Evolutionary conservation across 1,284 basidiomycete genomes (phyloP).

Genomic region (Ceratorhiza oryzae-sativae): DNA sequence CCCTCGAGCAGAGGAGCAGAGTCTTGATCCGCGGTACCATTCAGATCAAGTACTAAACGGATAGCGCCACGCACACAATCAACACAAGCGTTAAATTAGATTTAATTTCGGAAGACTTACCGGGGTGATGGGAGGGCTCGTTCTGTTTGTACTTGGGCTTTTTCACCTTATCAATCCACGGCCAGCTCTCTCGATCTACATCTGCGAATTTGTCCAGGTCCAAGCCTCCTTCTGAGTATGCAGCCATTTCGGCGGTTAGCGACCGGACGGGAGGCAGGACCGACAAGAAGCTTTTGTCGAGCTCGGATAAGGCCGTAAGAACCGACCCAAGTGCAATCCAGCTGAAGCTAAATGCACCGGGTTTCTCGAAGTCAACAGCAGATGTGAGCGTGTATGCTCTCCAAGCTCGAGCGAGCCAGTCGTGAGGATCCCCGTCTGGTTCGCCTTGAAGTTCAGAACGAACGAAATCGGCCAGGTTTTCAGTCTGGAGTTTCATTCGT

Average conservation of each 20-base stretch:
- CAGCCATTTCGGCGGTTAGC: neutral
- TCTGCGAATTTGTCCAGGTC: constrained; percentile 5
- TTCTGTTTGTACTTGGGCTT: neutral
- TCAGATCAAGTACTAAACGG: no score
- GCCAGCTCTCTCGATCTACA: neutral
- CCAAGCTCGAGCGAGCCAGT: constrained; percentile 35
- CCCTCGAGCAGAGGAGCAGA: no score
- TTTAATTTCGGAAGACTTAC: neutral
- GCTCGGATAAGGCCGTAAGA: neutral
- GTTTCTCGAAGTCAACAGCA: neutral
- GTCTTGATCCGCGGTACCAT: no score
- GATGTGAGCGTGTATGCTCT: neutral
- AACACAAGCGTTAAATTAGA: no score
- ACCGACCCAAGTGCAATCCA: constrained; percentile 28
- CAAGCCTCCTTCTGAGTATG: neutral
- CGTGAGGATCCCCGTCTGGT: neutral
- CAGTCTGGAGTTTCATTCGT: constrained; percentile 9
- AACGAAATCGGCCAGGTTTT: neutral
- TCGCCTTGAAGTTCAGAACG: constrained; percentile 15
- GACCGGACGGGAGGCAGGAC: neutral
- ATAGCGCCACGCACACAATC: no score
- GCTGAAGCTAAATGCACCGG: constrained; percentile 25
- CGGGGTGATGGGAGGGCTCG: neutral
- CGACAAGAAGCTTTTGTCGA: constrained; percentile 1
- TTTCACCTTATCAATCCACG: neutral